Evolutionary conservation across 2,329 filamentous ascomycete species (phyloP).

Genomic region (Colletotrichum sp.): DNA sequence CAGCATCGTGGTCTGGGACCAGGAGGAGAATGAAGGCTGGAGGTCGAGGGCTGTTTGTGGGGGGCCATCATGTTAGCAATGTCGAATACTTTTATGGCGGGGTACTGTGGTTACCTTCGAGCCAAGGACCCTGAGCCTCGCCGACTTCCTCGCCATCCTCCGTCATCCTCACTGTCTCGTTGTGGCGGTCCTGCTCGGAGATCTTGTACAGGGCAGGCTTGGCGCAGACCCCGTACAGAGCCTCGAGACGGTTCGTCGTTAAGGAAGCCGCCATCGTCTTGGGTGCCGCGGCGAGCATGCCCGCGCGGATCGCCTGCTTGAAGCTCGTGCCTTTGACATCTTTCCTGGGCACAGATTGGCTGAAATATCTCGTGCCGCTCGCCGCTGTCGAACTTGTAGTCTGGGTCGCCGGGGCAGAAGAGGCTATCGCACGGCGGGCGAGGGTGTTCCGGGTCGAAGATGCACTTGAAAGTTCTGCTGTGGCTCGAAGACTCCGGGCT

Average conservation of each 20-base stretch:
- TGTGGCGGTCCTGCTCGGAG: conserved; percentile 68
- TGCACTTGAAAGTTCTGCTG: conserved; percentile 17
- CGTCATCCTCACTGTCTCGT: conserved; percentile 71
- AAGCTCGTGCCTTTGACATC: not conserved
- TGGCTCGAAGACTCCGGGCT: conserved; percentile 30
- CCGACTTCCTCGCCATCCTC: conserved; percentile 85
- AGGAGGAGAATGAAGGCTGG: conserved; percentile 88
- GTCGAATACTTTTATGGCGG: too few relatives aligned
- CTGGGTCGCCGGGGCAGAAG: not conserved
- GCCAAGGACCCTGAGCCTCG: conserved; percentile 78
- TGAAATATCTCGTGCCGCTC: conserved; percentile 37
- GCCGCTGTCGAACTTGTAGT: not conserved
- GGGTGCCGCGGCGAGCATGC: conserved; percentile 14
- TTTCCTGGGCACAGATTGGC: conserved; percentile 35
- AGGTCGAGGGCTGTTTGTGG: conserved; percentile 72
- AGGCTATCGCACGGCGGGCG: not conserved
- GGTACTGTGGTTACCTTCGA: conserved; percentile 65
- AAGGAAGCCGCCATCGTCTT: conserved; percentile 17
- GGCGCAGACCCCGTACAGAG: conserved; percentile 78
- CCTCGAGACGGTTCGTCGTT: conserved; percentile 48
- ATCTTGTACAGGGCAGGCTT: conserved; percentile 79
- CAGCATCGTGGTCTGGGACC: conserved; percentile 95
- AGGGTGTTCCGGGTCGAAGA: not conserved
- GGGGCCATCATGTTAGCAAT: not conserved
- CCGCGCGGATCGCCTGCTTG: conserved; percentile 12